phyloP scores from a whole-genome alignment of 441 rosid genomes.

The Sinapis alba region DNA sequence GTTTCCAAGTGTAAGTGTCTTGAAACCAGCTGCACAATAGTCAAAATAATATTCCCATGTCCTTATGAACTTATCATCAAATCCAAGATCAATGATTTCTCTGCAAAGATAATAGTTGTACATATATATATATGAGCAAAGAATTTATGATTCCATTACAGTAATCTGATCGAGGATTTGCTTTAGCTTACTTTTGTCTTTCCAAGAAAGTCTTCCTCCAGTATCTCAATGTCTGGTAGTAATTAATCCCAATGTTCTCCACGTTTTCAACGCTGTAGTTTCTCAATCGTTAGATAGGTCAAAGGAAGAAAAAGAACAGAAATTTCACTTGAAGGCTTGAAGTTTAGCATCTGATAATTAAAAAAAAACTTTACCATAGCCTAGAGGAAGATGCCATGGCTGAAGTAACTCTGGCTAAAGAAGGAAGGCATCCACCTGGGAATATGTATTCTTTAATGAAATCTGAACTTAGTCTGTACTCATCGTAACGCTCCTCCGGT shows the following conservation, averaged over 20 bases:
- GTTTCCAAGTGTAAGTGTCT: constrained; percentile 72
- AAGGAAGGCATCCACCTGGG: constrained; percentile 90
- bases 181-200: constrained; percentile 49
- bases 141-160: background rate
- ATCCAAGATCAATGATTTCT: constrained; percentile 64
- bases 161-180: background rate
- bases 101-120: constrained; percentile 35
- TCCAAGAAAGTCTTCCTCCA: constrained; percentile 83
- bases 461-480: constrained; percentile 74
- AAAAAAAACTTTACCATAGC: constrained; percentile 52
- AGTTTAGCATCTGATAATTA: background rate
- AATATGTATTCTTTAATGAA: constrained; percentile 89
- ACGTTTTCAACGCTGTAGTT: constrained; percentile 71
- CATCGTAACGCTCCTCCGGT: constrained; percentile 84
- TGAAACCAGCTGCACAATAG: constrained; percentile 81
- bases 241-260: constrained; percentile 86
- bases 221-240: constrained; percentile 67
- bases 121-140: background rate
- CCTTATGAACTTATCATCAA: constrained; percentile 69
- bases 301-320: background rate
- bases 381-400: constrained; percentile 78
- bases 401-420: constrained; percentile 71
- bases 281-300: background rate
- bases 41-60: constrained; percentile 97
- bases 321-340: background rate